Percentiles rank a stretch among this genome's conserved stretches.
Conservation (phyloP, 176 grass and related monocot species). For the Raddia distichophylla region DNA sequence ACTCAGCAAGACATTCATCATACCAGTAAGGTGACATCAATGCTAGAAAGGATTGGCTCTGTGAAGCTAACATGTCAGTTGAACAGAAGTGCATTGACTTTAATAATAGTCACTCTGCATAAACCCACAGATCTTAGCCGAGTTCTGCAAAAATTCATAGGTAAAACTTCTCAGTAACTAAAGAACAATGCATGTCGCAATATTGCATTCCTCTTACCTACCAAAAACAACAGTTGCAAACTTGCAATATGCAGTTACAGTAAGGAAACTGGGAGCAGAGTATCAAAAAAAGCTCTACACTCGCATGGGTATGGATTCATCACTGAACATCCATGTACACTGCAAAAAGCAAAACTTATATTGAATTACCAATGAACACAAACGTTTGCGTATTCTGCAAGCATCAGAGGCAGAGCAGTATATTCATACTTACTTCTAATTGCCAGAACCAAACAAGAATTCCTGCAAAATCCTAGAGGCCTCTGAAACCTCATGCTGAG, state of each 20-base stretch:
- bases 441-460: slow-evolving; percentile 77
- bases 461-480: slow-evolving; percentile 86
- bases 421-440: slow-evolving; percentile 47
- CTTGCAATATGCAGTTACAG: slow-evolving; percentile 14
- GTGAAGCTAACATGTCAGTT: slow-evolving; percentile 27
- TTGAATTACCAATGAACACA: slow-evolving; percentile 3
- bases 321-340: slow-evolving; percentile 30
- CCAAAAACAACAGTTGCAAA: slow-evolving; percentile 23
- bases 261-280: slow-evolving; percentile 15
- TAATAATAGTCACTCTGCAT: neutral
- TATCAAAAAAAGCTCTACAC: slow-evolving; percentile 30
- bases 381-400: neutral
- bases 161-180: slow-evolving; percentile 20
- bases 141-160: slow-evolving; percentile 34
- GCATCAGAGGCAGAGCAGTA: slow-evolving; percentile 29
- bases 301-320: slow-evolving; percentile 12
- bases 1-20: slow-evolving; percentile 11
- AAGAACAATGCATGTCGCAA: neutral
- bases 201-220: neutral
- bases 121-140: neutral
- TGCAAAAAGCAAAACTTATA: slow-evolving; percentile 3
- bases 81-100: slow-evolving; percentile 16
- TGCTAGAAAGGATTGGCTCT: neutral
- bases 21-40: slow-evolving; percentile 33
- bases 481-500: slow-evolving; percentile 60